A percentile compares a stretch with the other conserved stretches of the same genome.
Conservation (phyloP, 805 yeast species). For the Wickerhamomyces rabaulensis region DNA sequence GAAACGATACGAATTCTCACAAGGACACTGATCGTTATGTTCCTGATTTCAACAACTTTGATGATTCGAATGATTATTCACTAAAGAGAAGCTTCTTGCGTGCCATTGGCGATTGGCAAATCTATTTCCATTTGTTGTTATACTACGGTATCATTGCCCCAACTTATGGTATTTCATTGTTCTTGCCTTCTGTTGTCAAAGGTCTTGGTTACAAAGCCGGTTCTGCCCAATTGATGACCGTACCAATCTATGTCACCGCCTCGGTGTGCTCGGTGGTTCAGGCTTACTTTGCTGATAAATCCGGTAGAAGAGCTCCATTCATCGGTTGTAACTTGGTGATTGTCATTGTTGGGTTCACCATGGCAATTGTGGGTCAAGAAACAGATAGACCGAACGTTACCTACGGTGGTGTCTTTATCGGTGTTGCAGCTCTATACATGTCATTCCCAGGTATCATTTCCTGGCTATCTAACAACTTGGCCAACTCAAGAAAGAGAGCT, state of each 20-base stretch:
- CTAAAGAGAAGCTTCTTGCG: constrained; percentile 11
- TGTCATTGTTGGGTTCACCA: constrained; percentile 30
- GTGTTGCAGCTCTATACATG: constrained; percentile 28
- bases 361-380: constrained; percentile 26
- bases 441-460: constrained; percentile 29
- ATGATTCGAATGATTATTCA: constrained; percentile 9
- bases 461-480: constrained; percentile 31
- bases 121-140: constrained; percentile 24
- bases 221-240: constrained; percentile 36
- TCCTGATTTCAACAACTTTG: constrained; percentile 7
- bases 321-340: constrained; percentile 22
- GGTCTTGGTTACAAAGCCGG: constrained; percentile 33
- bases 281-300: constrained; percentile 22
- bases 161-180: constrained; percentile 32
- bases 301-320: constrained; percentile 28
- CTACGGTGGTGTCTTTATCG: constrained; percentile 29
- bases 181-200: constrained; percentile 37
- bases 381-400: constrained; percentile 21
- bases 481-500: constrained; percentile 31
- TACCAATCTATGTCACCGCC: constrained; percentile 36
- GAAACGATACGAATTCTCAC: constrained; percentile 3
- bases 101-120: constrained; percentile 27
- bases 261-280: constrained; percentile 23
- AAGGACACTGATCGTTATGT: neutral
- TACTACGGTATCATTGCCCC: constrained; percentile 29